Base-by-base conservation (phyloP, 1,284 basidiomycete species). In the Cryptococcus sp. region DNA sequence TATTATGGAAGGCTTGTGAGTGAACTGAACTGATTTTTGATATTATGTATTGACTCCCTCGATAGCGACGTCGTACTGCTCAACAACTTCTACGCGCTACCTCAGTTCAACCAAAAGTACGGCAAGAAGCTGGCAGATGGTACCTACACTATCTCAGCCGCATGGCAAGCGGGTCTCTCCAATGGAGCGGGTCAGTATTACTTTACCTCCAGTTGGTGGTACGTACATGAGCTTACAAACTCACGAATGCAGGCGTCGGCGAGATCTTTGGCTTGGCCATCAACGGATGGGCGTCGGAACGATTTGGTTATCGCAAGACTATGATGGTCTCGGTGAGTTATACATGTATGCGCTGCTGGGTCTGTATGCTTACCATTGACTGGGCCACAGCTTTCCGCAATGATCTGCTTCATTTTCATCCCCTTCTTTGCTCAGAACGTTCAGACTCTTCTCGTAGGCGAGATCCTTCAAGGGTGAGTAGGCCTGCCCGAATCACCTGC, bases 61-160 rank as follows among this genome's bases (percentile, higher is more conserved):
- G 8, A 35, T 10, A 35, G 30, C 45, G 55, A 57, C 42, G 49
- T 58, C 35, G 54, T 55, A 10, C 53, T 62, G 19, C 57, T 62
- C 22, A 50, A 47, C 41, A 62, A 62, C 53, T 62, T 62, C 25
- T 62, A 77, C 64, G 76, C 72, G 3, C 70, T 74, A 47, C 65
- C 68, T 15, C 68, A 70, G 38, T 78, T 78, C 65, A 70, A 73
- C 52, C 30, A 69, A 38, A 69, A 70, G 53, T 79, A 69, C 63
- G 77, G 76, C 39, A 54, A 70, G 19, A 64, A 67, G 51, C 55
- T 52, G 10, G 54, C 63, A 3, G 58, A 73, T 38, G 73, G 74
- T 38, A 67, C 68, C n/a, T 82, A 78, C 62, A 70, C 77, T 49
- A 66, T 82, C 25, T 65, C 80, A 0, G 77, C 81, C 0, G 30